phyloP scores from a whole-genome alignment of 495 filamentous ascomycete genomes.

The Trichoderma parareesei region DNA sequence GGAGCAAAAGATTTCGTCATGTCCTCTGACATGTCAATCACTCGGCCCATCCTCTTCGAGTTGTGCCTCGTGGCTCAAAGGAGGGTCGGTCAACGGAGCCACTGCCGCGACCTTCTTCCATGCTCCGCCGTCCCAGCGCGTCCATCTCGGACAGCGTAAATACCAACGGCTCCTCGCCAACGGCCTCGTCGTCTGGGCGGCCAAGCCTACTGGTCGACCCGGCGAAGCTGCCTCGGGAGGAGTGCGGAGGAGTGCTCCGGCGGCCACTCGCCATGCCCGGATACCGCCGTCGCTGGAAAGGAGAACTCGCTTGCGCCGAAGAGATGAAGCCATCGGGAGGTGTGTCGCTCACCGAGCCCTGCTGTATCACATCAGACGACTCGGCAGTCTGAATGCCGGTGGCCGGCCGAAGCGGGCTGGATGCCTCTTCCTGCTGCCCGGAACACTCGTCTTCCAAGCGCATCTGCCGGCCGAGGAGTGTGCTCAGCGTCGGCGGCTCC shows the following conservation, averaged over 20 bases:
- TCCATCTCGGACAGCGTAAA: slow-evolving; percentile 87
- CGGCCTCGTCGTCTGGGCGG: slow-evolving; percentile 35
- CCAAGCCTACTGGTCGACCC: slow-evolving; percentile 42
- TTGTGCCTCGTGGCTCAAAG: slow-evolving; percentile 22
- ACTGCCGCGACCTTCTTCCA: slow-evolving; percentile 58
- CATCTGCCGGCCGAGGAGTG: slow-evolving; percentile 40
- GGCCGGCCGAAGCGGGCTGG: slow-evolving; percentile 33
- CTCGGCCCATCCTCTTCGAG: slow-evolving; percentile 19
- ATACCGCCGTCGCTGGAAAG: slow-evolving; percentile 25
- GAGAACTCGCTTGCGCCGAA: slow-evolving; percentile 22
- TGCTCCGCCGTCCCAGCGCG: slow-evolving; percentile 56
- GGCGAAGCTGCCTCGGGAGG: slow-evolving; percentile 31
- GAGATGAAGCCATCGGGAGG: slow-evolving; percentile 24
- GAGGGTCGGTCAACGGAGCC: slow-evolving; percentile 25
- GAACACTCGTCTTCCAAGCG: slow-evolving; percentile 19
- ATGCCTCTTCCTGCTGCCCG: slow-evolving; percentile 20
- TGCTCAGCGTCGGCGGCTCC: slow-evolving; percentile 49
- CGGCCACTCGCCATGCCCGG: slow-evolving; percentile 18
- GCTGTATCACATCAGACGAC: slow-evolving; percentile 25
- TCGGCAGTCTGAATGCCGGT: slow-evolving; percentile 31
- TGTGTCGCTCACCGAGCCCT: slow-evolving; percentile 35
- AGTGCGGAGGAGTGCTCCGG: slow-evolving; percentile 26
- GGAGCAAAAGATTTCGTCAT: not conserved
- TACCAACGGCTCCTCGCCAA: slow-evolving; percentile 72
- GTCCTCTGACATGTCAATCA: not conserved